Conservation (phyloP, 2,329 filamentous ascomycete genomes). For the Hypoxylon sp. region DNA sequence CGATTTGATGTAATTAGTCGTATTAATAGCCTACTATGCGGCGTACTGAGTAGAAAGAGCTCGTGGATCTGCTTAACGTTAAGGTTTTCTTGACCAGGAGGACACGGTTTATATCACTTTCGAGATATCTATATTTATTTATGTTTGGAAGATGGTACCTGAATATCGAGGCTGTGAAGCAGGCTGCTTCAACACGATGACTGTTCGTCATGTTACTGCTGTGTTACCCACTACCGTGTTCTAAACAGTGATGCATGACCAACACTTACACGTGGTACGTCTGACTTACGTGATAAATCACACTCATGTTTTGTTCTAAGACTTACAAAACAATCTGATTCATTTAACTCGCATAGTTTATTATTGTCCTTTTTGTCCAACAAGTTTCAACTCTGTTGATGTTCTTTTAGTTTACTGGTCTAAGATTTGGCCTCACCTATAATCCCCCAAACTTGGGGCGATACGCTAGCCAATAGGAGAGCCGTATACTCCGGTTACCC, state of each 20-base stretch:
- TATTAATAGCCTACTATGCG: not conserved
- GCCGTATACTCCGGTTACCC: not conserved
- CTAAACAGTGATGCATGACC: slow-evolving; percentile 22
- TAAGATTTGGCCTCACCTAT: not conserved
- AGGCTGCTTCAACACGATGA: slow-evolving; percentile 9
- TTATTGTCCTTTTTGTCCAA: slow-evolving; percentile 17
- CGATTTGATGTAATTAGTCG: not conserved
- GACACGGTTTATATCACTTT: slow-evolving; percentile 20
- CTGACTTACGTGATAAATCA: slow-evolving; percentile 28
- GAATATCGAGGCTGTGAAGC: slow-evolving; percentile 27
- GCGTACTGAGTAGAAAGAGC: slow-evolving; percentile 1
- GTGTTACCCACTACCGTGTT: slow-evolving; percentile 13
- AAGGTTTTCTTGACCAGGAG: not conserved
- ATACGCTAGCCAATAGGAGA: slow-evolving; percentile 35
- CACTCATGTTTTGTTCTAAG: not conserved
- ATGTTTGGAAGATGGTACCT: not conserved
- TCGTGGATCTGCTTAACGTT: slow-evolving; percentile 1
- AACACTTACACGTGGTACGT: slow-evolving; percentile 26
- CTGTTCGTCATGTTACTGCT: slow-evolving; percentile 24
- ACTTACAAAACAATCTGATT: not conserved
- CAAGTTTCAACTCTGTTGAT: slow-evolving; percentile 5
- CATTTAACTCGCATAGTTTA: slow-evolving; percentile 10
- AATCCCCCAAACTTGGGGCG: slow-evolving; percentile 15
- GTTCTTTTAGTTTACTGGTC: slow-evolving; percentile 14
- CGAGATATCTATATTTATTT: slow-evolving; percentile 12